Conservation (phyloP, 805 yeast species). For the Starmerella potacharoeniae region DNA sequence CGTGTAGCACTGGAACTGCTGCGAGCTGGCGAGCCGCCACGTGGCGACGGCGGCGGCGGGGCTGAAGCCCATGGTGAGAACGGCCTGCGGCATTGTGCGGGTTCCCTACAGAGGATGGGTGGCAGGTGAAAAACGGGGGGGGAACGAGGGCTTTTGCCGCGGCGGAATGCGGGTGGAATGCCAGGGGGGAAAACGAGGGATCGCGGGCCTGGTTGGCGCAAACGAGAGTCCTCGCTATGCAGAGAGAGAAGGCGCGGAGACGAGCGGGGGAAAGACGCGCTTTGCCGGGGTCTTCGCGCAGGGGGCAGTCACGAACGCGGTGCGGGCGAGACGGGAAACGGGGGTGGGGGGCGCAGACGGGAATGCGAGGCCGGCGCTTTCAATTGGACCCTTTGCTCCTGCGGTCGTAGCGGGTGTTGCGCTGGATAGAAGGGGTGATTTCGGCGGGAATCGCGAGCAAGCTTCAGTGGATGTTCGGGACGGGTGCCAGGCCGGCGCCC, state of each 20-base stretch:
- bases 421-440: background rate
- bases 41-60: slow-evolving; percentile 24
- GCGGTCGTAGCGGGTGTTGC: background rate
- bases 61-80: slow-evolving; percentile 23
- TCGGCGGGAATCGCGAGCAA: background rate
- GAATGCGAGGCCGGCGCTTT: background rate
- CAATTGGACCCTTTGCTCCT: background rate
- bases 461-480: background rate
- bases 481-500: background rate
- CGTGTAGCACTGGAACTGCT: slow-evolving; percentile 18
- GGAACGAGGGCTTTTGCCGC: background rate
- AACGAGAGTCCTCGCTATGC: background rate
- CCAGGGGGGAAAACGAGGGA: background rate
- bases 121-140: background rate
- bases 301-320: background rate
- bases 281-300: background rate
- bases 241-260: background rate
- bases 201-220: background rate
- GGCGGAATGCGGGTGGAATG: background rate
- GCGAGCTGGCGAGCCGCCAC: slow-evolving; percentile 21
- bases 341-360: background rate
- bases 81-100: slow-evolving; percentile 5
- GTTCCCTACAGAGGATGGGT: background rate
- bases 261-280: background rate
- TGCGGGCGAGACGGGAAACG: background rate